Percentiles rank a stretch among this genome's conserved stretches.
phyloP scores from a whole-genome alignment of 2,329 filamentous ascomycete species.

The Sporothrix curviconia region DNA sequence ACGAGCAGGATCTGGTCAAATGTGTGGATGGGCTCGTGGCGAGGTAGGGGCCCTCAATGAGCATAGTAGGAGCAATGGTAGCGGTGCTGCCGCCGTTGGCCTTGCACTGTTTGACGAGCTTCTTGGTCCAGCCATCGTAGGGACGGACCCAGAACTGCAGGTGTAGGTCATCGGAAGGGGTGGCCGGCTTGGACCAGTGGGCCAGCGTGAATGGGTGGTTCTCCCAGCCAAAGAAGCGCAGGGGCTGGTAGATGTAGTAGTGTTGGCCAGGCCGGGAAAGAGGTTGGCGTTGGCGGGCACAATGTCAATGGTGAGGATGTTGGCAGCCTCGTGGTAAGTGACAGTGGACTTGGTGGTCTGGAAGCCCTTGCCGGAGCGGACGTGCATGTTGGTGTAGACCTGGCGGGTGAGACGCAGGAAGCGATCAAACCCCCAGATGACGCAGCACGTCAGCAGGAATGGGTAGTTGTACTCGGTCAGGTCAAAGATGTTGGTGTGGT shows the following conservation, averaged over 20 bases:
- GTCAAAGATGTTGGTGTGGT: conserved; percentile 18
- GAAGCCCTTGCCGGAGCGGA: conserved; percentile 12
- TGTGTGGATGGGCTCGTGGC: conserved; percentile 17
- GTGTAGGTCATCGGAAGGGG: conserved; percentile 1
- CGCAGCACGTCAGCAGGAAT: conserved; percentile 14
- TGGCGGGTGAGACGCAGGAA: conserved; percentile 35
- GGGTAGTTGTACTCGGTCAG: conserved; percentile 17
- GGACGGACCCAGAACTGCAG: conserved; percentile 19
- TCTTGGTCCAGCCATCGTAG: conserved; percentile 20
- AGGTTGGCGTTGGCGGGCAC: conserved; percentile 10
- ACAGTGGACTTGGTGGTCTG: conserved; percentile 12
- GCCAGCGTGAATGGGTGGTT: conserved; percentile 46
- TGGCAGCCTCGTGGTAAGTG: conserved; percentile 13
- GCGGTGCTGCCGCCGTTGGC: conserved; percentile 5
- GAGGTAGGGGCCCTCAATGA: conserved; percentile 22
- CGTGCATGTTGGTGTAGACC: conserved; percentile 32
- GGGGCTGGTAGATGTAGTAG: conserved; percentile 40
- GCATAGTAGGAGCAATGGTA: conserved; percentile 8
- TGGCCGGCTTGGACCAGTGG: neutral
- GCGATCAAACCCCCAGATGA: conserved; percentile 21
- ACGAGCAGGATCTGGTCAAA: conserved; percentile 19
- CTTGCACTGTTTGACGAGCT: conserved; percentile 15
- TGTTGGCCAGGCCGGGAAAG: conserved; percentile 33
- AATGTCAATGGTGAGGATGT: conserved; percentile 16
- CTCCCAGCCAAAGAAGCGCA: conserved; percentile 38